Percentiles rank a stretch among this genome's conserved stretches.
These are phyloP conservation scores for Elsinoe perseae DNA, from an alignment of 2,329 filamentous ascomycete genomes.

Conservation along the genomic window DNA sequence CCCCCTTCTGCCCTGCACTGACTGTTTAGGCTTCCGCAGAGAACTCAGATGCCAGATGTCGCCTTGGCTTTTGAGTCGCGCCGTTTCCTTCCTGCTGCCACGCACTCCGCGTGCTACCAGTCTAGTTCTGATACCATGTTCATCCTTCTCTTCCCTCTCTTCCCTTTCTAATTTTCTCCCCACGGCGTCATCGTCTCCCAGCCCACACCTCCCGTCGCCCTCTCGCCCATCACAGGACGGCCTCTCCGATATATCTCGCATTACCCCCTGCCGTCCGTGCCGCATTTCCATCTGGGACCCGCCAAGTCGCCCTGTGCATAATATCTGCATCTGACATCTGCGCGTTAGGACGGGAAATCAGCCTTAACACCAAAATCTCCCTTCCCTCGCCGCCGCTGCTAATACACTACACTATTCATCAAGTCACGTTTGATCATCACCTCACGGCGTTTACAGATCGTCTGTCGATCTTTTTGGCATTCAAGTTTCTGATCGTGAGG, in stretches of 20 bases:
- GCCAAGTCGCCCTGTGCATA: conserved; percentile 12
- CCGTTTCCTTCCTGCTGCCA: conserved; percentile 13
- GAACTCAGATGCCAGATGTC: conserved; percentile 12
- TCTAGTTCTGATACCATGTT: conserved; percentile 3
- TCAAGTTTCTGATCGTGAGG: not conserved
- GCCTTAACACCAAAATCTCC: not conserved
- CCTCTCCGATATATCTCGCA: not conserved
- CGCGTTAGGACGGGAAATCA: not conserved
- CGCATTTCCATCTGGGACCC: conserved; percentile 6
- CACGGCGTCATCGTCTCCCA: not conserved
- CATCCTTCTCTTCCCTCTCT: conserved; percentile 11
- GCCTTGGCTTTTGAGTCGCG: conserved; percentile 14
- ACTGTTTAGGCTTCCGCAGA: conserved; percentile 10
- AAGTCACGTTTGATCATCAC: conserved; percentile 5
- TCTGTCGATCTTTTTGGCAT: not conserved
- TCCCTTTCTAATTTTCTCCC: conserved; percentile 13
- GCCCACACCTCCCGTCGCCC: not conserved
- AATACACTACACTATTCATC: not conserved
- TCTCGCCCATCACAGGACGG: not conserved
- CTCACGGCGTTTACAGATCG: not conserved
- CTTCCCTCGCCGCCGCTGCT: not conserved
- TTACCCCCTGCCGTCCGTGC: conserved; percentile 3
- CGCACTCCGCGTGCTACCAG: conserved; percentile 14
- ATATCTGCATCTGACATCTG: conserved; percentile 10
- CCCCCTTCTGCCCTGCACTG: conserved; percentile 7